phyloP scores from a whole-genome alignment of 345 rosid genomes.

The Laguncularia racemosa region DNA sequence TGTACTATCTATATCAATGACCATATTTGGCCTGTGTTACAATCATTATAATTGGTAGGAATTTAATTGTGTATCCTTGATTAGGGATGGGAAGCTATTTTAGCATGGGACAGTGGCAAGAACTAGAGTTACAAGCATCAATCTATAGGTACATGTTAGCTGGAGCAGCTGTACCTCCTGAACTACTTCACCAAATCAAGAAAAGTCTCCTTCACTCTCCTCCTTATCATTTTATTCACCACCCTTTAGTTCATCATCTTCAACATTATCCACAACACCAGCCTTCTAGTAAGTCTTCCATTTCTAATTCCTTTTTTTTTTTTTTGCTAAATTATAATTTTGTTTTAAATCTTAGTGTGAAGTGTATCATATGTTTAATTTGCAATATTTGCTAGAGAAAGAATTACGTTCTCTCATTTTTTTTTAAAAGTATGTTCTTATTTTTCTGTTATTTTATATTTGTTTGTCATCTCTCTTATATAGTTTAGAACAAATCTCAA shows the following conservation, averaged over 20 bases:
- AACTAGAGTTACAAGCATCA: slow-evolving; percentile 90
- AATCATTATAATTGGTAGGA: neutral
- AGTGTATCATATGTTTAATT: no score
- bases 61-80: neutral
- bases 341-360: neutral
- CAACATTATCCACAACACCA: slow-evolving; percentile 38
- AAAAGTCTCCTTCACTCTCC: slow-evolving; percentile 59
- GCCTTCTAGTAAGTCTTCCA: slow-evolving; percentile 58
- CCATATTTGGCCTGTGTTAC: neutral
- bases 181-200: slow-evolving; percentile 84
- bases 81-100: slow-evolving; percentile 74
- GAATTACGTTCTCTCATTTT: no score
- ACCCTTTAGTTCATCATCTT: slow-evolving; percentile 36
- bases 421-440: no score
- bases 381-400: no score
- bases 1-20: neutral
- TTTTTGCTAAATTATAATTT: neutral
- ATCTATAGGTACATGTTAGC: slow-evolving; percentile 89
- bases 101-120: slow-evolving; percentile 87
- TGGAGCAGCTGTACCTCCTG: slow-evolving; percentile 80
- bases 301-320: neutral
- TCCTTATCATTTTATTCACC: slow-evolving; percentile 51
- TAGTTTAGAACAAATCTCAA: no score
- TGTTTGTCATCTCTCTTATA: no score
- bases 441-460: no score